Evolutionary conservation across 257 asterid genomes (phyloP).

Genomic region (Agastache rugosa): DNA sequence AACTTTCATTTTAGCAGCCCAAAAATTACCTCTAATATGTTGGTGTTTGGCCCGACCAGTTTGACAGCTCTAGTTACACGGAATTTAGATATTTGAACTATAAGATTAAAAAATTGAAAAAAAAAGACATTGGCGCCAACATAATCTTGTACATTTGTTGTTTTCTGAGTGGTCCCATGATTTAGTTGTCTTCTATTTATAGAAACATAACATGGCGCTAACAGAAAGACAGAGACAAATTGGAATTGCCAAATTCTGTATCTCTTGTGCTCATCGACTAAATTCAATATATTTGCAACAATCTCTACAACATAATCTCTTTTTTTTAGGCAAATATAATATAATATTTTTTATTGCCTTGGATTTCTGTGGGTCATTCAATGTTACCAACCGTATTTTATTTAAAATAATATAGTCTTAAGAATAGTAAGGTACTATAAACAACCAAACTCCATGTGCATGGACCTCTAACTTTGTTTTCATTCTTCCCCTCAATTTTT

Average conservation of each 20-base stretch:
- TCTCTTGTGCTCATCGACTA: neutral
- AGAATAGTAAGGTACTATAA: neutral
- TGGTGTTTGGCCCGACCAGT: too few relatives aligned
- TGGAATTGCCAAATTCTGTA: neutral
- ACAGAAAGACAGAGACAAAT: neutral
- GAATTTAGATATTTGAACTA: too few relatives aligned
- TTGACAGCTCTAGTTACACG: too few relatives aligned
- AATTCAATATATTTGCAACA: constrained; percentile 6
- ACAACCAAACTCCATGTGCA: constrained; percentile 4
- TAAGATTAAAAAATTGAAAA: too few relatives aligned
- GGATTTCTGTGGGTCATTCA: constrained; percentile 6
- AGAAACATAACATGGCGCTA: constrained; percentile 2
- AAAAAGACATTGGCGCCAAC: neutral
- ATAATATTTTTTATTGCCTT: neutral
- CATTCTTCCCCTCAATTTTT: neutral
- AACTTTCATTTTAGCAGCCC: too few relatives aligned
- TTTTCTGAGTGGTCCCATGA: neutral
- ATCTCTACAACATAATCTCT: neutral
- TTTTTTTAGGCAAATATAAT: neutral
- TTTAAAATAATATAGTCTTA: neutral
- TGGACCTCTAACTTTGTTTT: neutral
- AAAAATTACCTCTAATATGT: too few relatives aligned
- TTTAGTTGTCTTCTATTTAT: neutral
- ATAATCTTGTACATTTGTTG: constrained; percentile 16
- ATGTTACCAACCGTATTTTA: constrained; percentile 3